Percentiles rank a stretch among this genome's conserved stretches.
These are phyloP conservation scores for Leucosporidium creatinivorum DNA, from an alignment of 768 basidiomycete genomes.

Conservation along the genomic window DNA sequence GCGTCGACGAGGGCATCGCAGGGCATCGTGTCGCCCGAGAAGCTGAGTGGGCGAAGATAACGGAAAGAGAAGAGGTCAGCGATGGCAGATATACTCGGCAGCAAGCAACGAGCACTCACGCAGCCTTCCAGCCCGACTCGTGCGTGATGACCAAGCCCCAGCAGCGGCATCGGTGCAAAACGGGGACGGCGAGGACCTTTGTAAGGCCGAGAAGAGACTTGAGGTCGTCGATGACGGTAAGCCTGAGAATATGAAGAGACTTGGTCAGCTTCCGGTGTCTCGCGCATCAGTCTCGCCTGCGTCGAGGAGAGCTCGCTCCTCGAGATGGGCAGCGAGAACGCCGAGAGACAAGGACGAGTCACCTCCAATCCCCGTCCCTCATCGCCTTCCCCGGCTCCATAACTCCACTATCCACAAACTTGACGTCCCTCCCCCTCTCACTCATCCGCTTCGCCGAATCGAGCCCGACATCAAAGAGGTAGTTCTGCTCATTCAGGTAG, in stretches of 20 bases:
- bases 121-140: constrained; percentile 65
- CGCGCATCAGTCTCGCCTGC: too few relatives aligned
- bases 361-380: constrained; percentile 17
- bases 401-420: constrained; percentile 21
- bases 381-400: constrained; percentile 22
- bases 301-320: too few relatives aligned
- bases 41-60: constrained; percentile 50
- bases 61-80: neutral
- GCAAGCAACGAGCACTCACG: constrained; percentile 47
- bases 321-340: neutral
- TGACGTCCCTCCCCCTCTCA: constrained; percentile 3
- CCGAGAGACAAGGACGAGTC: neutral
- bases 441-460: constrained; percentile 19
- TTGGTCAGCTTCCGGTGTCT: neutral
- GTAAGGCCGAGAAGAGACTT: constrained; percentile 49
- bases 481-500: constrained; percentile 65
- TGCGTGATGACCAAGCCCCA: constrained; percentile 66
- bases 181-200: constrained; percentile 60
- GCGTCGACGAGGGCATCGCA: constrained; percentile 58
- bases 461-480: constrained; percentile 66
- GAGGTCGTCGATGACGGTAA: constrained; percentile 2
- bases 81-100: neutral
- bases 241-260: neutral
- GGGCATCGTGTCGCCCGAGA: constrained; percentile 85
- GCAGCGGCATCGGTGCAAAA: constrained; percentile 63